These are phyloP conservation scores for Nephelium lappaceum DNA, from an alignment of 345 rosid species.

Conservation along the genomic window DNA sequence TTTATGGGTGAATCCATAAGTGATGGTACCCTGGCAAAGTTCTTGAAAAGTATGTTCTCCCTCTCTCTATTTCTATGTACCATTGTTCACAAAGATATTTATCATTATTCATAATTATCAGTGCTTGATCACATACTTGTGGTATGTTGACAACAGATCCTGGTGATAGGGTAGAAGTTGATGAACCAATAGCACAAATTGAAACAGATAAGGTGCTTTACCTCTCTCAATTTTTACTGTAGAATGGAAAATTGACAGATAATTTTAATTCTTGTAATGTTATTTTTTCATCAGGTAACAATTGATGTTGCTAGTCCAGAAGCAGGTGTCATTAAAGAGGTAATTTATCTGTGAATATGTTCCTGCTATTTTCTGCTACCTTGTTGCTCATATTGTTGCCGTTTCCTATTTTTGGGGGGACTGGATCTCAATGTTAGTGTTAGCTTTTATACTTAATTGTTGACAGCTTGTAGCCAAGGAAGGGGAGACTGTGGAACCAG, in stretches of 20 bases:
- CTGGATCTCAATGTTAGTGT: not conserved
- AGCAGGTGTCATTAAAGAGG: conserved; percentile 83
- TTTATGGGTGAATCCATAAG: conserved; percentile 93
- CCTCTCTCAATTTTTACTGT: not conserved
- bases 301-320: conserved; percentile 87
- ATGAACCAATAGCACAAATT: conserved; percentile 93
- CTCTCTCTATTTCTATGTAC: not conserved
- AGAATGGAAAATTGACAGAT: not conserved
- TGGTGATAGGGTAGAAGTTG: conserved; percentile 85
- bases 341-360: conserved; percentile 21
- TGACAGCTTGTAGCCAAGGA: conserved; percentile 82
- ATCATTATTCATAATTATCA: not conserved
- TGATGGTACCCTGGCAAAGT: conserved; percentile 77
- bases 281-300: conserved; percentile 20
- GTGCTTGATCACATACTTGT: conserved; percentile 4
- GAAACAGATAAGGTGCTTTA: conserved; percentile 89
- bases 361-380: conserved; percentile 1
- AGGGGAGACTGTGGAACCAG: conserved; percentile 98
- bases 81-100: not conserved
- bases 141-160: conserved; percentile 56
- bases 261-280: not conserved
- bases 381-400: not conserved
- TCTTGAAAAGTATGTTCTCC: conserved; percentile 66
- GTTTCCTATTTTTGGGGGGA: not conserved
- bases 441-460: not conserved